Base-by-base conservation (phyloP, 2,329 filamentous ascomycete species). In the Hypoxylon sp. region DNA sequence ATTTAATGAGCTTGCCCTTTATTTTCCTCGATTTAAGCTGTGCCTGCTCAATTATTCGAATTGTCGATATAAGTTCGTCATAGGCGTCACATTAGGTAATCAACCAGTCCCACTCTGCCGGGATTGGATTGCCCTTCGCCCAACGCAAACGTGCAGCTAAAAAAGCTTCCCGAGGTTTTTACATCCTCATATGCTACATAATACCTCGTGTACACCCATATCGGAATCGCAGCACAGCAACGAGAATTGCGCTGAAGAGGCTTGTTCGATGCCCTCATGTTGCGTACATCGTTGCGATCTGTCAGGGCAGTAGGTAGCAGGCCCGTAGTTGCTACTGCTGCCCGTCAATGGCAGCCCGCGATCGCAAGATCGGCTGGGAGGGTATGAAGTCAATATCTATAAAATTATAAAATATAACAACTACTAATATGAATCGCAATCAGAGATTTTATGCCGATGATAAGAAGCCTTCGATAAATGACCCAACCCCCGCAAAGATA, bases 221-320 rank as follows among this genome's bases (percentile, higher is more conserved):
- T 17, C 27, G 19, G 8, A 55, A 46, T 42, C 54, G 53, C 51
- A 34, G 59, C 46, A 6, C 40, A 53, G 61, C 58, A 60, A 62
- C 62, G 57, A 29, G 36, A 55, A 47, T 57, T 62, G 57, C 63
- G 54, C 42, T 45, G 49, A 56, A 57, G 60, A 61, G 63, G 64
- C 59, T 46, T 45, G 25, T 55, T 64, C 65, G 71, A 78, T 75
- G 76, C 74, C 75, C 77, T 78, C 77, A 87, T 87, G 84, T 80
- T 87, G 81, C 84, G 83, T 77, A 82, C 81, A 72, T 86, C 83
- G 73, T 75, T 87, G 76, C 82, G 79, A 76, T 84, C 83, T 71
- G 80, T 80, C 69, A 82, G 78, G 78, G 76, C 78, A 67, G 73
- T 84, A 70, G 75, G 79, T 74, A 74, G 75, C 71, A 78, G 75